Percentiles rank a stretch among this genome's conserved stretches.
Evolutionary conservation across 1,139 yeast species (phyloP).

Genomic region (Petasospora fabianii): DNA sequence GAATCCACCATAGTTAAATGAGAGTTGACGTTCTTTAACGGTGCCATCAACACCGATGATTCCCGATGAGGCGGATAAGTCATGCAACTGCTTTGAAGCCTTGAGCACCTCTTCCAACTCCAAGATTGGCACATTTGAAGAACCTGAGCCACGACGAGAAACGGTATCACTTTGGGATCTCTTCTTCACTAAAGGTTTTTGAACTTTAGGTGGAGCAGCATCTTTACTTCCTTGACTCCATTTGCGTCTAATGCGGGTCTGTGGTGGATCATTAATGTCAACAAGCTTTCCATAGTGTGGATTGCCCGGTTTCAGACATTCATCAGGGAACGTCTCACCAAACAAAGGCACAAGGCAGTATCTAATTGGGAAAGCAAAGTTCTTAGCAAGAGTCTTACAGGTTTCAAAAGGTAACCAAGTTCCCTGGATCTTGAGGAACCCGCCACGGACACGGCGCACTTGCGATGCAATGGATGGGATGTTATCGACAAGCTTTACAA

Average conservation of each 20-base stretch:
- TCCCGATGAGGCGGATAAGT: slow-evolving; percentile 17
- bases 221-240: background rate
- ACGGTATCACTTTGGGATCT: slow-evolving; percentile 22
- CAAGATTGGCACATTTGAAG: slow-evolving; percentile 6
- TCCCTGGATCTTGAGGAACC: slow-evolving; percentile 89
- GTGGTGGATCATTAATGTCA: slow-evolving; percentile 29
- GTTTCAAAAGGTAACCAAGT: slow-evolving; percentile 84
- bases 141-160: background rate
- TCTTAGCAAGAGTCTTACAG: slow-evolving; percentile 64
- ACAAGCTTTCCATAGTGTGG: slow-evolving; percentile 64
- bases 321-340: slow-evolving; percentile 67
- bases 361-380: slow-evolving; percentile 77
- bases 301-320: slow-evolving; percentile 64
- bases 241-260: slow-evolving; percentile 21
- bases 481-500: slow-evolving; percentile 68
- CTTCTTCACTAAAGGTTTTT: slow-evolving; percentile 12
- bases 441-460: slow-evolving; percentile 82
- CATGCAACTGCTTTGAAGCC: slow-evolving; percentile 27
- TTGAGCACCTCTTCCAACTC: slow-evolving; percentile 26
- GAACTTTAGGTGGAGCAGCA: background rate
- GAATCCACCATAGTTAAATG: slow-evolving; percentile 27
- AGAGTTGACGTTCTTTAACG: slow-evolving; percentile 7
- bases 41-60: slow-evolving; percentile 5
- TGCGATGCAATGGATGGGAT: slow-evolving; percentile 45
- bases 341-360: slow-evolving; percentile 76